Base-by-base conservation (phyloP, 306 rosid species). In the Malus domestica region DNA sequence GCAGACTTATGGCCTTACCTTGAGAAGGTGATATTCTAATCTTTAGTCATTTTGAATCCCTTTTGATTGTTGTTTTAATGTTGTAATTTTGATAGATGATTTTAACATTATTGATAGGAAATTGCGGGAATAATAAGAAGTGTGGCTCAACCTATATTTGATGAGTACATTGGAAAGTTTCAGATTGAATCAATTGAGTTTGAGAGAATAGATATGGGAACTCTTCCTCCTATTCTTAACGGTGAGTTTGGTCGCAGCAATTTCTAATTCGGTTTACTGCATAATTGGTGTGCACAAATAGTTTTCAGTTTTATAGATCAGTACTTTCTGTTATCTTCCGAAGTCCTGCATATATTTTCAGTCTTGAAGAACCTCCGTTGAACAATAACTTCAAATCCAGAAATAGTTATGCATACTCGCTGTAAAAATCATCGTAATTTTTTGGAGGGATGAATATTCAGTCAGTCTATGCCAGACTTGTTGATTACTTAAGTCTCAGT, bases 1-100 rank as follows among this genome's bases (percentile, higher is more conserved):
- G 63, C 80, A 51, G 83, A 86, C 45, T 74, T 88, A 88, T 90
- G 97, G 97, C 97, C 96, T 80, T 88, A 66, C 85, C 83, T 90
- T 16, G 90, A 85, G 46, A 88, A 89, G 93, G 97, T 92, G 67
- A 51, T 77, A 73, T 51, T 15, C 16, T 25, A 10, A 0, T 59
- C 29, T 51, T 68, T 38, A 2, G 57, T 51, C 15, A 19, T 72
- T 68, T 51, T 5, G 0, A 25, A 23, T 61, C 16, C 32, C 8
- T 27, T 55, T 61, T 5, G 9, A 3, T 25, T 25, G 54, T 51
- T 27, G 32, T 62, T 14, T 76, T 18, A 49, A 49, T 52, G 20
- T 12, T 81, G 12, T 40, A 22, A 74, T 20, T 65, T 67, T 58
- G 57, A 57, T 25, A 60, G 42, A 20, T 70, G 51, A 71, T 19